These are phyloP conservation scores for Ramicandelaber brevisporus DNA, from an alignment of 192 early-diverging fungal species.

Conservation along the genomic window DNA sequence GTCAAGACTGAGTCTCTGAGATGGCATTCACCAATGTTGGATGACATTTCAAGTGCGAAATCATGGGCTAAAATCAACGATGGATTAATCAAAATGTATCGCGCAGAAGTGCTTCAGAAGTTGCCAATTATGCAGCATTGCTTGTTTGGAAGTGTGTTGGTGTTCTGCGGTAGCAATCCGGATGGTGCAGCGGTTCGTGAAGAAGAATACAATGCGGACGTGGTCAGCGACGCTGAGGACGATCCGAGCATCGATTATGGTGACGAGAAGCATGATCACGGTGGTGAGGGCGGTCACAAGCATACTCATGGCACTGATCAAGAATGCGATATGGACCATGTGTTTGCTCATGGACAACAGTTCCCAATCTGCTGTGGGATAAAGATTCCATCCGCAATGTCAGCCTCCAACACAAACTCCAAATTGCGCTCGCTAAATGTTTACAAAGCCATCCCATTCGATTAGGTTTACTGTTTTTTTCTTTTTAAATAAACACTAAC, in stretches of 20 bases:
- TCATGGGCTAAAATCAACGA: constrained; percentile 75
- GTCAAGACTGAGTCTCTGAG: constrained; percentile 46
- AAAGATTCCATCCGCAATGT: constrained; percentile 20
- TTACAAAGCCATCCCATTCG: no score
- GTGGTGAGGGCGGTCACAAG: constrained; percentile 5
- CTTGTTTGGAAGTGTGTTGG: constrained; percentile 59
- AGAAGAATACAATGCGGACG: constrained; percentile 1
- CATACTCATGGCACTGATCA: no score
- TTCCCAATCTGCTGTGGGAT: constrained; percentile 23
- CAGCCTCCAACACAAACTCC: constrained; percentile 10
- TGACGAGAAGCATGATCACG: constrained; percentile 5
- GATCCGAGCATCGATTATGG: no score
- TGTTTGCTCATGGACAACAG: constrained; percentile 20
- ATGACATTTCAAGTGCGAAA: constrained; percentile 74
- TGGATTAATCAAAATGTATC: constrained; percentile 88
- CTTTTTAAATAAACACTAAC: no score
- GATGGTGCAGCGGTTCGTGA: no score
- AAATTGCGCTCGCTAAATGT: no score
- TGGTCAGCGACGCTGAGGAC: constrained; percentile 1
- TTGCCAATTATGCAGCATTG: constrained; percentile 95
- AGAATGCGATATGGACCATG: no score
- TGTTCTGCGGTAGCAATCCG: constrained; percentile 26
- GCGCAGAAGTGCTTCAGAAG: constrained; percentile 71
- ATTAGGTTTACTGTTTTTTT: no score
- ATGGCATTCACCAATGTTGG: constrained; percentile 83